phyloP scores from a whole-genome alignment of 2,329 filamentous ascomycete genomes.

The Xylaria arbuscula region DNA sequence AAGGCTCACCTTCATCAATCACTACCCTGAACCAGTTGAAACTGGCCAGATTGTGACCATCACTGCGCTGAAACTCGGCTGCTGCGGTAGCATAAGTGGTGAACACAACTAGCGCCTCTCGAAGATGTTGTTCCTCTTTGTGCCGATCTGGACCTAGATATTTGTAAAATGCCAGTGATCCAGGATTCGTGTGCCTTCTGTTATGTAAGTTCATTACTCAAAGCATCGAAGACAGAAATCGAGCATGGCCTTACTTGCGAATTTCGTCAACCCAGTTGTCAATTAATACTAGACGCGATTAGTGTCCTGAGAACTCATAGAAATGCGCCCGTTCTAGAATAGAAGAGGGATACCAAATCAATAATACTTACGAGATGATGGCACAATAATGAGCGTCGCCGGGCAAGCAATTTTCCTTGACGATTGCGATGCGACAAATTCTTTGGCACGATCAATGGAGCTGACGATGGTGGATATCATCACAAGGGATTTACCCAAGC shows the following conservation, averaged over 20 bases:
- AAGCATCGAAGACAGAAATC: too few species aligned
- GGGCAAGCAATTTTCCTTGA: constrained; percentile 3
- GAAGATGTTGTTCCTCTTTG: constrained; percentile 8
- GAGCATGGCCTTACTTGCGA: constrained; percentile 29
- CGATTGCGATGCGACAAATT: constrained; percentile 16
- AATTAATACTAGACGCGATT: constrained; percentile 22
- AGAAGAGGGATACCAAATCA: neutral
- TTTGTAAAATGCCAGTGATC: constrained; percentile 24
- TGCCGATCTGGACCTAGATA: constrained; percentile 27
- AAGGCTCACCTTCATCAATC: constrained; percentile 34
- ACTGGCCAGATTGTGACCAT: constrained; percentile 17
- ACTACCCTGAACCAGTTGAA: constrained; percentile 34
- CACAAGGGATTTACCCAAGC: constrained; percentile 33
- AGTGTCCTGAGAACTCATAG: neutral
- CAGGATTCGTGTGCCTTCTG: constrained; percentile 28
- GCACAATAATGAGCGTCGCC: constrained; percentile 30
- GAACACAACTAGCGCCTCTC: constrained; percentile 23
- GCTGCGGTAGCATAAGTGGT: constrained; percentile 32
- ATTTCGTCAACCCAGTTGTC: constrained; percentile 34
- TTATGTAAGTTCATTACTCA: too few species aligned
- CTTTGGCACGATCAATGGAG: constrained; percentile 16
- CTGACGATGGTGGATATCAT: constrained; percentile 28
- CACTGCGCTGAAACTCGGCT: constrained; percentile 16
- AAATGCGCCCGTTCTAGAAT: neutral
- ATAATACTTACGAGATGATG: constrained; percentile 27